Conservation (phyloP, 768 basidiomycete species). For the Russula vinacea region DNA sequence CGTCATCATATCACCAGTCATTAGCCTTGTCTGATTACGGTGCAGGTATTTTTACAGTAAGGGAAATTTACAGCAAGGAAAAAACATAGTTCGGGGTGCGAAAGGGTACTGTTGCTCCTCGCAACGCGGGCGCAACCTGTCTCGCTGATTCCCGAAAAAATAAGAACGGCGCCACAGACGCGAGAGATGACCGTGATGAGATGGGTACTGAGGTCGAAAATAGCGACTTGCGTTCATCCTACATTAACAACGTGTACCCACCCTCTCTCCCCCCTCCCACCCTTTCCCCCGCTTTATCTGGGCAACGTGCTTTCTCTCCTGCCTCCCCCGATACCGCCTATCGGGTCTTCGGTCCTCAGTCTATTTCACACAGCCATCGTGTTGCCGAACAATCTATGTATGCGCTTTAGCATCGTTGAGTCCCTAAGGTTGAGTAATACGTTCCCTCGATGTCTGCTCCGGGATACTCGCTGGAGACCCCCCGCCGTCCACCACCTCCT, state of each 20-base stretch:
- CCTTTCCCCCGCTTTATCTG: conserved; percentile 2
- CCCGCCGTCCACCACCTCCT: conserved; percentile 30
- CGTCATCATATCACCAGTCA: not conserved
- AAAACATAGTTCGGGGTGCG: not conserved
- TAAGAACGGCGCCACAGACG: conserved; percentile 18
- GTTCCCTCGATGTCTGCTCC: conserved; percentile 25
- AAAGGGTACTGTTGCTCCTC: not conserved
- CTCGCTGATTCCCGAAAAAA: conserved; percentile 17
- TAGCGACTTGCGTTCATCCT: not conserved
- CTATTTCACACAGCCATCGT: conserved; percentile 1
- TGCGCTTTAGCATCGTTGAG: conserved; percentile 10
- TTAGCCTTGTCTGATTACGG: not conserved
- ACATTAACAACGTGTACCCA: conserved; percentile 16
- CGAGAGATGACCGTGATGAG: conserved; percentile 16
- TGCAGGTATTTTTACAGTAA: not conserved
- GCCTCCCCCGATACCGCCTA: conserved; percentile 16
- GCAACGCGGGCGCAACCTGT: not conserved
- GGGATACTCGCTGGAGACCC: conserved; percentile 26
- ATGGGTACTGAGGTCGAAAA: conserved; percentile 1
- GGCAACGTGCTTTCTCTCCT: not conserved
- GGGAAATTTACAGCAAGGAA: not conserved
- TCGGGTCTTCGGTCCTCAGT: conserved; percentile 22
- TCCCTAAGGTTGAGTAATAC: conserved; percentile 4
- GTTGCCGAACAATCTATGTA: conserved; percentile 17
- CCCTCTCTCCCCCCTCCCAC: not conserved